These are phyloP conservation scores for Elsinoe fawcettii DNA, from an alignment of 2,329 filamentous ascomycete species.

Conservation along the genomic window DNA sequence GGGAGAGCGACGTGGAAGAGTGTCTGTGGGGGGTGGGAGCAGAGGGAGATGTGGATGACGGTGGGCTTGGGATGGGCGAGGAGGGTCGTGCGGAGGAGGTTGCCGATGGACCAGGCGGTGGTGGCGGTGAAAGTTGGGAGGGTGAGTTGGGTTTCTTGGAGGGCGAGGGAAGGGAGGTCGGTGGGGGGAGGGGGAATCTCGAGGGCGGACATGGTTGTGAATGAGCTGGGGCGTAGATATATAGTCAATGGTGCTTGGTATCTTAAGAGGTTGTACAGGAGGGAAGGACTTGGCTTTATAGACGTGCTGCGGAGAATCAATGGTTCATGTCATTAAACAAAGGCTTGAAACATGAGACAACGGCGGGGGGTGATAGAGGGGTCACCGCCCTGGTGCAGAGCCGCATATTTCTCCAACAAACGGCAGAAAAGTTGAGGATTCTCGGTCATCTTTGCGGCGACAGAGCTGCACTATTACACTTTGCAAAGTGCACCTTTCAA, in stretches of 20 bases:
- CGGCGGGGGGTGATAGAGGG: not conserved
- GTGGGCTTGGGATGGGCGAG: constrained; percentile 47
- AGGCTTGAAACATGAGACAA: constrained; percentile 5
- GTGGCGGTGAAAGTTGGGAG: constrained; percentile 52
- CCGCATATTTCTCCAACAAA: not conserved
- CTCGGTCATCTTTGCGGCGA: not conserved
- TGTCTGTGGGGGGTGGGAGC: constrained; percentile 44
- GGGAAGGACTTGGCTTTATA: not conserved
- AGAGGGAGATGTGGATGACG: constrained; percentile 58
- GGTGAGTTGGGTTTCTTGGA: constrained; percentile 37
- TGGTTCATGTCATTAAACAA: constrained; percentile 6
- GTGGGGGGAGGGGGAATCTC: constrained; percentile 17
- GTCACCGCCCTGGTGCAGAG: not conserved
- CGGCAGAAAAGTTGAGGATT: constrained; percentile 2
- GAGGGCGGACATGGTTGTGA: not conserved
- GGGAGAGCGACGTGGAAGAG: constrained; percentile 63
- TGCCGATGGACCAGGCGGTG: constrained; percentile 59
- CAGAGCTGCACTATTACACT: not conserved
- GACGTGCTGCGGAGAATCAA: not conserved
- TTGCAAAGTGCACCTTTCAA: not conserved
- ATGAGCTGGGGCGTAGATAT: not conserved
- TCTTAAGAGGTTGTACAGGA: not conserved
- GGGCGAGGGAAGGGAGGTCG: constrained; percentile 17
- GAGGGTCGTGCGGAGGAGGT: constrained; percentile 56
- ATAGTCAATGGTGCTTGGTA: not conserved